Conservation (phyloP, 2,329 filamentous ascomycete genomes). For the Arthrobotrys conoides region DNA sequence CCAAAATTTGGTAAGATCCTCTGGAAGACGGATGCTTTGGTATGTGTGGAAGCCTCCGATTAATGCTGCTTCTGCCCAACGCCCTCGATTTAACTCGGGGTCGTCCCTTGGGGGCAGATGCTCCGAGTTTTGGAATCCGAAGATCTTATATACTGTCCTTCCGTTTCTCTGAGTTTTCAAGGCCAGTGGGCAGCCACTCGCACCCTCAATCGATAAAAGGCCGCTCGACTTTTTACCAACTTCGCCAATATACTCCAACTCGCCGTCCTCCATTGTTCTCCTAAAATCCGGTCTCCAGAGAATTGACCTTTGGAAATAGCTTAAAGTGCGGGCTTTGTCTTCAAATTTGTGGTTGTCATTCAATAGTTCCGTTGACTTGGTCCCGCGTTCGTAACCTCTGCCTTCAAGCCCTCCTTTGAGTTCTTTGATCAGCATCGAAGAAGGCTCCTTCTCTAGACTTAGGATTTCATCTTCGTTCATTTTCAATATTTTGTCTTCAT, state of each 20-base stretch:
- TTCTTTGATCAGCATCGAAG: neutral
- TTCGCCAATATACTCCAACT: neutral
- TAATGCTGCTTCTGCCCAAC: neutral
- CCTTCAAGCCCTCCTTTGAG: constrained; percentile 3
- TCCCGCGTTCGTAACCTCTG: neutral
- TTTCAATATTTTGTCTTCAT: neutral
- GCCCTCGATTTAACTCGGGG: neutral
- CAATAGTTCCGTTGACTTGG: neutral
- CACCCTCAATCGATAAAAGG: constrained; percentile 28
- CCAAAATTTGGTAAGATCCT: constrained; percentile 3
- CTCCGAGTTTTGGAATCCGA: constrained; percentile 45
- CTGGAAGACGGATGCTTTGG: constrained; percentile 30
- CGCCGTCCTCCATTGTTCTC: neutral
- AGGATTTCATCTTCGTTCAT: neutral
- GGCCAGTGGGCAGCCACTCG: constrained; percentile 41
- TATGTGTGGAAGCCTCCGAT: constrained; percentile 27
- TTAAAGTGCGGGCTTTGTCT: neutral
- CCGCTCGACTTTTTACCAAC: neutral
- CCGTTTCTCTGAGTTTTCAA: constrained; percentile 1
- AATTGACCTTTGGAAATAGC: constrained; percentile 39
- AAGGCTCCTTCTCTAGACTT: neutral
- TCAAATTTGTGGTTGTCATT: neutral
- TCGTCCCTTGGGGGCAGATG: constrained; percentile 2
- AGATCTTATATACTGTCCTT: constrained; percentile 21
- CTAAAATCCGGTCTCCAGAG: constrained; percentile 48